Conservation (phyloP, 73 alveolate species). For the Paramecium caudatum region DNA sequence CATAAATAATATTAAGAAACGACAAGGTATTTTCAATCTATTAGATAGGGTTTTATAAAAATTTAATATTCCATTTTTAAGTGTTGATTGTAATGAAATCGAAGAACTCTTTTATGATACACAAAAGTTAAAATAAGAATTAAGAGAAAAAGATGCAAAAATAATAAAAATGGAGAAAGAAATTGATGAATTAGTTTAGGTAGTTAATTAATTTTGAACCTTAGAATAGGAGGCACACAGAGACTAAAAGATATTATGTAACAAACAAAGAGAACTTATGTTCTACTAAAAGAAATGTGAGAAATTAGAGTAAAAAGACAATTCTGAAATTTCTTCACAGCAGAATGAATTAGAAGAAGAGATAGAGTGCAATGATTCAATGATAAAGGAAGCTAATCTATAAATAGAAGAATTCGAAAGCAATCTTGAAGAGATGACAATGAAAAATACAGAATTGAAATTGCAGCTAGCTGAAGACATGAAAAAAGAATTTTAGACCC, state of each 20-base stretch:
- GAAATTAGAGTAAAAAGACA: not conserved
- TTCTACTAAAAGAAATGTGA: not conserved
- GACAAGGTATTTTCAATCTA: not conserved
- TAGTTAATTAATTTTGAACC: not conserved
- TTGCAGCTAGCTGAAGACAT: constrained; percentile 16
- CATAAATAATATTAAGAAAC: constrained; percentile 1
- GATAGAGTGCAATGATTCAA: not conserved
- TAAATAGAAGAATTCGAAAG: constrained; percentile 57
- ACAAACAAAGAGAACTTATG: constrained; percentile 19
- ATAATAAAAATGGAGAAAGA: not conserved
- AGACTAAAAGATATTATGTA: constrained; percentile 34
- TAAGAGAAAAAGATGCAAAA: constrained; percentile 33
- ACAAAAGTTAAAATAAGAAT: constrained; percentile 8
- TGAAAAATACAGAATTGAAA: not conserved
- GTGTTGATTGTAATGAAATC: constrained; percentile 8
- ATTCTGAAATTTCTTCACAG: not conserved
- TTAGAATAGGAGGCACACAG: constrained; percentile 63
- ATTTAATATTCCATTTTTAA: constrained; percentile 19
- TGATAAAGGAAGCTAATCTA: constrained; percentile 15
- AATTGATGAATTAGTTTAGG: constrained; percentile 25
- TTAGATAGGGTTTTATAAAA: not conserved
- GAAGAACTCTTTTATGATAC: constrained; percentile 30
- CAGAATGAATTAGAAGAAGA: constrained; percentile 13
- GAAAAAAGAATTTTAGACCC: constrained; percentile 2
- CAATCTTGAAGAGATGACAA: constrained; percentile 19